Percentiles rank a stretch among this genome's conserved stretches.
These are phyloP conservation scores for Diaporthe longicolla DNA, from an alignment of 2,329 filamentous ascomycete genomes.

Conservation along the genomic window DNA sequence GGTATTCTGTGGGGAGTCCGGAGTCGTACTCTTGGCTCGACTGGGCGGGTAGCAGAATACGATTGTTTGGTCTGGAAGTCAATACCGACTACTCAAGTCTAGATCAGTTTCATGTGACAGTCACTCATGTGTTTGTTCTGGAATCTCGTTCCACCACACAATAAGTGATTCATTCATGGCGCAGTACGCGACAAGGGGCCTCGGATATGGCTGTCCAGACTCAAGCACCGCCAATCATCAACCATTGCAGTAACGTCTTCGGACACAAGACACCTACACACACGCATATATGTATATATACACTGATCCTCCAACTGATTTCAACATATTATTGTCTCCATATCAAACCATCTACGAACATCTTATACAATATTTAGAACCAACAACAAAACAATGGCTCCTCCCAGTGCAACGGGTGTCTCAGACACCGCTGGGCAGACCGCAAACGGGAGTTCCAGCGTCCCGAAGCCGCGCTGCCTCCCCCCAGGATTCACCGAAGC, in stretches of 20 bases:
- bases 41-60: not conserved
- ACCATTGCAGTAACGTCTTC: not conserved
- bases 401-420: slow-evolving; percentile 24
- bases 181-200: not conserved
- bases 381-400: not conserved
- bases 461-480: slow-evolving; percentile 15
- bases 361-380: not conserved
- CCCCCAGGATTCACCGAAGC: not conserved
- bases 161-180: not conserved
- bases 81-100: not conserved
- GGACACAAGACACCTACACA: not conserved
- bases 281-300: slow-evolving; percentile 5
- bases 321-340: not conserved
- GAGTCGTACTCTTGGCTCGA: not conserved
- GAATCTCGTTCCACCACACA: not conserved
- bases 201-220: not conserved
- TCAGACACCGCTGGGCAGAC: not conserved
- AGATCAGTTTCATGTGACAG: slow-evolving; percentile 2
- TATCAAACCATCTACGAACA: not conserved
- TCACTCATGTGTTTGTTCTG: not conserved
- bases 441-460: not conserved
- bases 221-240: not conserved
- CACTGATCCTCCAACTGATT: not conserved
- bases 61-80: not conserved
- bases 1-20: slow-evolving; percentile 32